Conservation (phyloP, 345 rosid species). For the Turnera subulata region DNA sequence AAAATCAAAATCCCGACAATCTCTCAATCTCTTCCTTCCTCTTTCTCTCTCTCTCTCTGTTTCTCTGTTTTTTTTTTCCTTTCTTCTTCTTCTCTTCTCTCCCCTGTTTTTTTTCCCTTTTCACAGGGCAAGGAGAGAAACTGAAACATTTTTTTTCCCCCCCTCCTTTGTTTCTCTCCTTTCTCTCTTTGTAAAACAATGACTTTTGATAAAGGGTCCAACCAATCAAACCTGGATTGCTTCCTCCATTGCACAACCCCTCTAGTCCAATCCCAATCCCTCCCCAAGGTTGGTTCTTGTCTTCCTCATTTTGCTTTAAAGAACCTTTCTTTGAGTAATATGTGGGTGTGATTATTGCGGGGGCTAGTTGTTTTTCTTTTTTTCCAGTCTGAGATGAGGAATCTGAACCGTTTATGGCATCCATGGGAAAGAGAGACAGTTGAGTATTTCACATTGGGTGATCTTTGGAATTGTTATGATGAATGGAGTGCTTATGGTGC, state of each 20-base stretch:
- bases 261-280: constrained; percentile 62
- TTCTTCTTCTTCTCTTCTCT: constrained; percentile 4
- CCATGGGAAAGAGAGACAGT: constrained; percentile 89
- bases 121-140: no score
- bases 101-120: not conserved
- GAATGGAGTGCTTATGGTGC: constrained; percentile 99
- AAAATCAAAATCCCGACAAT: constrained; percentile 42
- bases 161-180: not conserved
- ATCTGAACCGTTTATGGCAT: constrained; percentile 84
- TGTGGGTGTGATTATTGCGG: not conserved
- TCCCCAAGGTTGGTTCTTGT: constrained; percentile 59
- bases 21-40: constrained; percentile 36
- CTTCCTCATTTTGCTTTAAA: not conserved
- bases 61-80: not conserved
- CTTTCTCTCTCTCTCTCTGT: constrained; percentile 8
- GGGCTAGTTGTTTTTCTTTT: no score
- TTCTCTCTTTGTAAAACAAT: constrained; percentile 35
- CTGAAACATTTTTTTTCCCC: no score
- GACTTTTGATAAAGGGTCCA: constrained; percentile 59
- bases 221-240: constrained; percentile 76
- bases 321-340: not conserved
- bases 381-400: constrained; percentile 76
- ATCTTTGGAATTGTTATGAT: constrained; percentile 85
- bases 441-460: constrained; percentile 75
- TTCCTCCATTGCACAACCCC: constrained; percentile 88